Evolutionary conservation across 2,329 filamentous ascomycete genomes (phyloP), one percentile per base, ranked within the genome.

Genomic region (Verticillium zaregamsianum): DNA sequence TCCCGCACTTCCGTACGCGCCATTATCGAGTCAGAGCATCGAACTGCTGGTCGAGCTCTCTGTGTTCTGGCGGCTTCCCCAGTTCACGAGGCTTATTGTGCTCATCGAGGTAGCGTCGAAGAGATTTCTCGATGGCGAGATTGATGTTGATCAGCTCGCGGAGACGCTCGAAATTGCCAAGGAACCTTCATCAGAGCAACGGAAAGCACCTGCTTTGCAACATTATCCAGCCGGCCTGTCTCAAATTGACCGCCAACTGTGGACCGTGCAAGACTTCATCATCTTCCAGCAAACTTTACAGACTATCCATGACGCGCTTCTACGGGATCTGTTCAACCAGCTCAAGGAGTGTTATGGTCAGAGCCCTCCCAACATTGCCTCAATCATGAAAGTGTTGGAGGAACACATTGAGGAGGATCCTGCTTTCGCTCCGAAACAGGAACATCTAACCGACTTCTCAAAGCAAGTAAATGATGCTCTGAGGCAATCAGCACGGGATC

Each of bases 281-380:
- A 77, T 85, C 31, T 95, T 96, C 77, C 90, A 91, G 68, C 88
- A 91, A 65, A 85, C 90, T 17, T 80, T 99, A 7, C 83, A 85
- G 39, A 86, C 83, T 33, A 77, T 98, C 45, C 88, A 98, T 69
- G 93, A 97, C 68, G 86, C 89, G 11, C 79, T 98, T 31, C 80
- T 97, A 56, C 87, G 93, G 60, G 94, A 98, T 70, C 82, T 99
- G 20, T 97, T 92, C 74, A 89, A 93, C 66, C 81, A 90, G n/a
- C 85, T 97, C 74, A 89, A 94, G 79, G 88, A 90, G 67, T 94
- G 92, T 68, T 99, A 94, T 74, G 93, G 97, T 65, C 77, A 84
- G n/a, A 97, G 97, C 70, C 88, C 92, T 12, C 92, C 92, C 5
- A 87, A 89, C 45, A 87, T 96, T 25, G 92, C 89, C 5, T 87